Base-by-base conservation (phyloP, 2,329 filamentous ascomycete species). In the Calycina herbarum region DNA sequence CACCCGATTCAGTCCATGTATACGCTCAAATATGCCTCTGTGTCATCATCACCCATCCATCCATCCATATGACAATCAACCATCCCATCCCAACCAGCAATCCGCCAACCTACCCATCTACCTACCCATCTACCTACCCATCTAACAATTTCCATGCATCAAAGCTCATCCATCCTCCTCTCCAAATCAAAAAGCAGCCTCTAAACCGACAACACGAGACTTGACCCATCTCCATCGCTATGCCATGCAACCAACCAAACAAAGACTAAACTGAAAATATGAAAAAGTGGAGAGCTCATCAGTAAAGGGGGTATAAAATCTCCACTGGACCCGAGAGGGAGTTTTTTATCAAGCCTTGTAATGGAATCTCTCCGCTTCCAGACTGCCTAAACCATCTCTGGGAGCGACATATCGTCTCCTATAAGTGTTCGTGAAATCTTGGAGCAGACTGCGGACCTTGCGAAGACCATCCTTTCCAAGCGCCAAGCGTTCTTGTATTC, bases 401-500 rank as follows among this genome's bases (percentile, higher is more conserved):
- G 95, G 95, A n/a, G 95, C 94, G 58, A 99, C 92, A 75, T 99
- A 97, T 68, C 96, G 86, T 75, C 96, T 85, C 61, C 96, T 88
- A 78, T 99, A 99, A 35, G 89, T 92, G 76, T 94, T 96, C 29
- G 95, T 98, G 76, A 99, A 99, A 78, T 99, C 96, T 79, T 98
- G 95, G 65, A 99, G 83, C 40, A 97, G 83, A 31, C 86, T 89
- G 45, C 94, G 86, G 63, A 97, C 93, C 79, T 93, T 93, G 66
- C 93, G 85, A 54, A 92, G 77, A 29, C 82, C 83, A 27, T 85
- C 81, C 1, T 76, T 78, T 48, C 88, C 87, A 67, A 90, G 86
- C 33, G 85, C 86, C 59, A 97, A 86, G 73, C 88, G 89, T 77
- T 95, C 91, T 73, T 87, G 88, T 72, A 98, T 94, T 76, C 91